Evolutionary conservation across 148 eudicot species (phyloP).

Genomic region (Salicornia ramosissima): DNA sequence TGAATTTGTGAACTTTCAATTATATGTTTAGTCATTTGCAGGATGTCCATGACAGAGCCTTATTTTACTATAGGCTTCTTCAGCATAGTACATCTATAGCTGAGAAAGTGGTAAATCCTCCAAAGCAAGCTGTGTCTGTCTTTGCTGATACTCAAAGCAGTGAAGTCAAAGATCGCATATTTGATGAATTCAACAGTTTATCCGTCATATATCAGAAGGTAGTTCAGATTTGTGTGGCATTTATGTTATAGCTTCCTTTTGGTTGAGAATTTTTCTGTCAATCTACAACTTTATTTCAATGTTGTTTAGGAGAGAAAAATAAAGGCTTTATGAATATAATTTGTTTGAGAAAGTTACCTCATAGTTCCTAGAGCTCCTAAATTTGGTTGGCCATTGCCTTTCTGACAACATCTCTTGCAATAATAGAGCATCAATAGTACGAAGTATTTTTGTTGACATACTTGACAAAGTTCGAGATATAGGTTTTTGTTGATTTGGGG

Average conservation of each 20-base stretch:
- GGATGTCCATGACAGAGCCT: conserved; percentile 99
- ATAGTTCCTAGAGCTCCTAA: neutral
- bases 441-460: too few relatives aligned
- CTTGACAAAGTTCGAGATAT: neutral
- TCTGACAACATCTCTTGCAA: neutral
- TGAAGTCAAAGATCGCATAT: conserved; percentile 95
- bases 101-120: conserved; percentile 85
- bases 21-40: conserved; percentile 34
- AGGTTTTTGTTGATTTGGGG: neutral
- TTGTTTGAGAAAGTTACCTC: neutral
- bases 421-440: neutral
- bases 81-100: conserved; percentile 70
- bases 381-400: neutral
- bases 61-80: conserved; percentile 92
- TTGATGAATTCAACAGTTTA: conserved; percentile 96
- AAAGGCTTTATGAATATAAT: neutral
- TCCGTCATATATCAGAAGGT: conserved; percentile 97
- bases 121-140: conserved; percentile 98
- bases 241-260: neutral
- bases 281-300: neutral
- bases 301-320: neutral
- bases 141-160: conserved; percentile 96
- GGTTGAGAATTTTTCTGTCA: conserved; percentile 1
- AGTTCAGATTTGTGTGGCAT: conserved; percentile 10
- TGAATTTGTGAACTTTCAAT: conserved; percentile 4